Evolutionary conservation across 1,139 yeast genomes (phyloP), one percentile per base, ranked within the genome.

Genomic region (Meyerozyma elateridarum): DNA sequence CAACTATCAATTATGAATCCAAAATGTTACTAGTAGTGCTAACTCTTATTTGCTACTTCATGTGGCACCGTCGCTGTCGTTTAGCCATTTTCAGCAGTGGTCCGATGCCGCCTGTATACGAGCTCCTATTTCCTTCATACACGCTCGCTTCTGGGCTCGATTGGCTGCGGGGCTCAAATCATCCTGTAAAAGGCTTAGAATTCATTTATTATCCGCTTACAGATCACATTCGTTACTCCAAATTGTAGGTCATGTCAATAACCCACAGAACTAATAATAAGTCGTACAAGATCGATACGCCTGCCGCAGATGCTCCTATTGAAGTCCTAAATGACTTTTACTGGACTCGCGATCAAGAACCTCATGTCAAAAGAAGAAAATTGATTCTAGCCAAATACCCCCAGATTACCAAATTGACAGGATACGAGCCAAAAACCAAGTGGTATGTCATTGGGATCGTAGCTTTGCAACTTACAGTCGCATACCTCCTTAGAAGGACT

Each of bases 351-450:
- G 84, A 77, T 33, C 70, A 70, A 29, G 96, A 88, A 51, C 95
- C 95, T 2, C 96, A 88, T 51, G 75, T 80, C 4, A 51, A 70
- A 3, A 67, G 96, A 42, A 69, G 96, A 39, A 81, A 79, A 56
- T 70, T 68, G 40, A 88, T 88, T 39, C 61, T 88, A 45, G 71
- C 75, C 44, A 76, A 75, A 32, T 76, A 88, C 48, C 96, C 96
- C 1, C 80, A 87, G 41, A 84, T 87, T 16, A 69, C 79, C 22
- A 83, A 82, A 51, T 70, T 88, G 20, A 81, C 85, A 25, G 96
- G 96, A 2, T 85, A 78, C 41, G 96, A 88, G 56, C 94, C 95
- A 0, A 57, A 70, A 36, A 88, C 96, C 5, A 87, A 87, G 50
- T 88, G 79, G 66, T 74, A 83, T 20, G 80, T 84, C 5, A 38